Base-by-base conservation (phyloP, 2,329 filamentous ascomycete genomes). In the Plectosphaerella sp. region DNA sequence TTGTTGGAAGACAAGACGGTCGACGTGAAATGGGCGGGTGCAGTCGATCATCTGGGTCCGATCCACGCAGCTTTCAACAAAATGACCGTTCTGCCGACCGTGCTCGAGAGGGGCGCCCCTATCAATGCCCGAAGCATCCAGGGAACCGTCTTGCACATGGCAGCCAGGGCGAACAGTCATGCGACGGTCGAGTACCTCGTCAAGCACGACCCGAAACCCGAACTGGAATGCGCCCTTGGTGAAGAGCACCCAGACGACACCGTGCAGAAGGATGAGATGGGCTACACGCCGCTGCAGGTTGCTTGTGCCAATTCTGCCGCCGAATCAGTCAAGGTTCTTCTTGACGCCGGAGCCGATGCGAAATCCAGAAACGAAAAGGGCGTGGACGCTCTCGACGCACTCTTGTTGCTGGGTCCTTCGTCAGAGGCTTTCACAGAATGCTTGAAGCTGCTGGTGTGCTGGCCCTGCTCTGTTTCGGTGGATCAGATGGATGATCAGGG, bases 261-360 rank as follows among this genome's bases (percentile, higher is more conserved):
- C 46, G 51, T 42, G 14, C 12, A 45, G n/a, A 39, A 51, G 2
- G 45, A 43, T 3, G 51, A 39, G 3, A 3, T 15, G 5, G 10
- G 49, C n/a, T 54, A 47, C 45, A 57, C 57, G 10, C 42, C 58
- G 24, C 50, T 59, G 11, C 46, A 35, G 7, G 45, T 54, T 14
- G 58, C 57, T 14, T 52, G 54, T 10, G 33, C 33, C 8, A 35
- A 45, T 18, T 41, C 20, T 10, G 22, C 45, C 15, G 14, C 18
- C 5, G 51, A 59, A n/a, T 35, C 50, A 5, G 50, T 58, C 1
- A 33, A 50, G 36, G 36, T 55, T 3, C 54, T 60, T 20, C 49
- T 56, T 15, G 50, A 58, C 18, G 55, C 51, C 20, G 57, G 55
- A 7, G 58, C 55, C 14, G 45, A 59, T 22, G 24, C 54, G 36